phyloP scores from a whole-genome alignment of 331 rosid species.

The Quercus lobata region DNA sequence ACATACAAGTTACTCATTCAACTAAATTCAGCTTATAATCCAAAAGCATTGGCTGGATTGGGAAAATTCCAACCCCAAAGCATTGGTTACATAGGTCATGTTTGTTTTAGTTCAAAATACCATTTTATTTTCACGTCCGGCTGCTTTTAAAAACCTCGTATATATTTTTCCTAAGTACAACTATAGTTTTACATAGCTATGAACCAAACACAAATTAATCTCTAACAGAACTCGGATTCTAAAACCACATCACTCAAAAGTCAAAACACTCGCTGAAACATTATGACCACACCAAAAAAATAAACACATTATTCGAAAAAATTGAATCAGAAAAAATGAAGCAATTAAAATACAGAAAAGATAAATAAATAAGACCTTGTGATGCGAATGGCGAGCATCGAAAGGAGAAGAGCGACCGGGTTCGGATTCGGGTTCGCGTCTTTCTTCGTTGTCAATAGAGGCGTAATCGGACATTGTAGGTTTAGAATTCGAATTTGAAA shows the following conservation, averaged over 20 bases:
- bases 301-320: background rate
- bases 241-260: no score
- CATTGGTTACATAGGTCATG: background rate
- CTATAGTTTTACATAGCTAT: no score
- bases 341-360: background rate
- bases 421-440: background rate
- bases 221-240: no score
- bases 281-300: background rate
- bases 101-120: no score
- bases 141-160: no score
- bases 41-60: background rate
- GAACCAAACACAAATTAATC: no score
- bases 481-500: background rate
- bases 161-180: no score
- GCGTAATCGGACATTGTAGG: constrained; percentile 36
- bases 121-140: no score
- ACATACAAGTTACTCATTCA: background rate
- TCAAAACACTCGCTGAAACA: no score
- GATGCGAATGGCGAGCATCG: constrained; percentile 7
- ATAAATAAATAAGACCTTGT: constrained; percentile 17
- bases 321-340: background rate
- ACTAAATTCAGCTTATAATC: background rate
- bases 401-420: background rate
- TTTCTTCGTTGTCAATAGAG: constrained; percentile 4
- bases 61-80: background rate